phyloP scores from a whole-genome alignment of 768 basidiomycete genomes.

The Postia placenta region DNA sequence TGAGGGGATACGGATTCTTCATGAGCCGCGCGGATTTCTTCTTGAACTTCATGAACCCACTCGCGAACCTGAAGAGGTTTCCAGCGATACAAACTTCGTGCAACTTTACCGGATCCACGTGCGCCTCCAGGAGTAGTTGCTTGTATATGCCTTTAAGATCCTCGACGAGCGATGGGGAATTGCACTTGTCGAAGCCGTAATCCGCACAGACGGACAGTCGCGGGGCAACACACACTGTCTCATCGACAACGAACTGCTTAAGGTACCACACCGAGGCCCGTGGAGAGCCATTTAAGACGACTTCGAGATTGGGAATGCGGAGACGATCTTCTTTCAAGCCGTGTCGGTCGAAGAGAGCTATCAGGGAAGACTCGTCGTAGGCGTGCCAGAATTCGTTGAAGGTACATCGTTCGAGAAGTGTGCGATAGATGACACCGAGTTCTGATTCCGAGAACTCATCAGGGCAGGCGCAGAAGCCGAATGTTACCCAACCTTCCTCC shows the following conservation, averaged over 20 bases:
- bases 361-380: conserved; percentile 19
- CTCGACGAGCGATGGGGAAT: conserved; percentile 17
- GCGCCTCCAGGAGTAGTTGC: conserved; percentile 21
- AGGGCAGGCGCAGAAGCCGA: conserved; percentile 14
- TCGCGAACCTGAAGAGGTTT: conserved; percentile 23
- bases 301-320: conserved; percentile 4
- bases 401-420: conserved; percentile 23
- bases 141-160: conserved; percentile 29
- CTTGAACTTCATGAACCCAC: conserved; percentile 17
- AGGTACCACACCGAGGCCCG: conserved; percentile 32
- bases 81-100: conserved; percentile 31
- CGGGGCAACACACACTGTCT: not conserved
- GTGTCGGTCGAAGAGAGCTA: conserved; percentile 22
- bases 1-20: conserved; percentile 23
- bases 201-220: conserved; percentile 18
- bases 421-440: conserved; percentile 16
- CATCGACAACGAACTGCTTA: conserved; percentile 24
- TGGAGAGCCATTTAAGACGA: conserved; percentile 20
- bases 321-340: conserved; percentile 5
- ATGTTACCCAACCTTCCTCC: conserved; percentile 1
- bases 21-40: conserved; percentile 23
- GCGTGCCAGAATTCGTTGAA: conserved; percentile 31
- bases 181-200: conserved; percentile 34
- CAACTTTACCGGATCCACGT: conserved; percentile 26
- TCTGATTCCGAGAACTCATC: not conserved